phyloP scores from a whole-genome alignment of 495 filamentous ascomycete species.

The Tirmania nivea region DNA sequence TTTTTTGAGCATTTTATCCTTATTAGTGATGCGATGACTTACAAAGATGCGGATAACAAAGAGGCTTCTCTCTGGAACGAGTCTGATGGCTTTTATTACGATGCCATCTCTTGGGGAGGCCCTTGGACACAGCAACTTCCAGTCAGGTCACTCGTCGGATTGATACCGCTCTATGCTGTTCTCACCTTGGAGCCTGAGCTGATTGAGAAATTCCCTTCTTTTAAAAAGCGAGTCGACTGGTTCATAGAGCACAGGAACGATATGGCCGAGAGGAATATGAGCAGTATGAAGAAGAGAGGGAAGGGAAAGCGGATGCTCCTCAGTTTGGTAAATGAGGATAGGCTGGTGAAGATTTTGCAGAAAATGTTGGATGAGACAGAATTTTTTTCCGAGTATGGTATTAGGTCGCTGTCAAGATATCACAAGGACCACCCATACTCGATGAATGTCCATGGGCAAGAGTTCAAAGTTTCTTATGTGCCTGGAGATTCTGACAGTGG shows the following conservation, averaged over 20 bases:
- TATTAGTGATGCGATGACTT: slow-evolving; percentile 96
- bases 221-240: slow-evolving; percentile 83
- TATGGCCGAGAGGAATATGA: slow-evolving; percentile 75
- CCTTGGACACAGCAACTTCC: slow-evolving; percentile 83
- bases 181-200: slow-evolving; percentile 81
- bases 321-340: slow-evolving; percentile 71
- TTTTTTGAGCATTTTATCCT: slow-evolving; percentile 98
- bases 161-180: slow-evolving; percentile 84
- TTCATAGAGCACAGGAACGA: slow-evolving; percentile 72
- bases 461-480: slow-evolving; percentile 72
- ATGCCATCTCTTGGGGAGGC: slow-evolving; percentile 86
- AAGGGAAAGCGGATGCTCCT: slow-evolving; percentile 72
- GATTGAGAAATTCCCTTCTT: slow-evolving; percentile 76
- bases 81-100: slow-evolving; percentile 90
- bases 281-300: slow-evolving; percentile 67
- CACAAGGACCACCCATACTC: slow-evolving; percentile 78
- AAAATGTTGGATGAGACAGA: slow-evolving; percentile 88
- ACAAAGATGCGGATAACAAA: slow-evolving; percentile 36
- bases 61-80: slow-evolving; percentile 68
- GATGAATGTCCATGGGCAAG: slow-evolving; percentile 88
- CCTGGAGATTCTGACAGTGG: slow-evolving; percentile 85
- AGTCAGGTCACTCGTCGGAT: slow-evolving; percentile 70
- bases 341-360: slow-evolving; percentile 62
- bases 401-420: slow-evolving; percentile 80
- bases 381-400: slow-evolving; percentile 75